phyloP scores from a whole-genome alignment of 352 stramenopile genomes.

The Pythium sukuiense region DNA sequence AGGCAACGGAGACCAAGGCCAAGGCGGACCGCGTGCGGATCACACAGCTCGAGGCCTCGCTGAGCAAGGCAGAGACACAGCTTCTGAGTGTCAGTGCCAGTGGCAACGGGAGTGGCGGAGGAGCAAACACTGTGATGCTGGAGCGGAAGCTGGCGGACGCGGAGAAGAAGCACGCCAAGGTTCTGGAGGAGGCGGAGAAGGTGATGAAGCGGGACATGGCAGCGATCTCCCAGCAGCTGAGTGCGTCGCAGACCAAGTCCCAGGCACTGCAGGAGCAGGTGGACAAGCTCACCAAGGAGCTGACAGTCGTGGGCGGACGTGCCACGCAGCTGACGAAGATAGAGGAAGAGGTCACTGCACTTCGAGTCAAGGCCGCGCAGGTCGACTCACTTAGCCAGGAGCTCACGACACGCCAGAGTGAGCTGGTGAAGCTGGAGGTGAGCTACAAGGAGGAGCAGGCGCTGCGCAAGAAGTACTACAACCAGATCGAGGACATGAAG shows the following conservation, averaged over 20 bases:
- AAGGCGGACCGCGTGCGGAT: slow-evolving; percentile 77
- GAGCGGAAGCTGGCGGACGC: slow-evolving; percentile 66
- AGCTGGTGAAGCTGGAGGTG: slow-evolving; percentile 56
- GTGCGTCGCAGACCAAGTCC: slow-evolving; percentile 42
- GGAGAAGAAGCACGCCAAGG: slow-evolving; percentile 82
- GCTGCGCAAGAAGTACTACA: slow-evolving; percentile 95
- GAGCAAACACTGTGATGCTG: slow-evolving; percentile 29
- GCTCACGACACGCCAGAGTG: slow-evolving; percentile 32
- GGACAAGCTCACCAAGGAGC: slow-evolving; percentile 45
- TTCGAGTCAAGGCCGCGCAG: slow-evolving; percentile 55
- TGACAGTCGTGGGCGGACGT: slow-evolving; percentile 47
- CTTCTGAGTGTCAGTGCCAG: slow-evolving; percentile 10
- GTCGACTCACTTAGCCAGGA: slow-evolving; percentile 50
- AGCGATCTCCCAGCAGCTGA: slow-evolving; percentile 49
- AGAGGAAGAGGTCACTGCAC: slow-evolving; percentile 51
- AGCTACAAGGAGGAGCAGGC: slow-evolving; percentile 88
- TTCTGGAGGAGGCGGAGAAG: slow-evolving; percentile 68
- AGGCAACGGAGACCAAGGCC: slow-evolving; percentile 55
- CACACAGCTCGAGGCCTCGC: slow-evolving; percentile 66
- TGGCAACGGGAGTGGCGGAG: slow-evolving; percentile 17
- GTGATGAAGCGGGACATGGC: slow-evolving; percentile 46
- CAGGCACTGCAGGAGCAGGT: slow-evolving; percentile 50
- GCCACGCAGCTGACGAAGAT: slow-evolving; percentile 55
- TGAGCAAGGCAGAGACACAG: slow-evolving; percentile 56
- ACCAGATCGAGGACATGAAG: slow-evolving; percentile 96